These are phyloP conservation scores for Tuctoria greenei DNA, from an alignment of 176 grass and related monocot species.

Conservation along the genomic window DNA sequence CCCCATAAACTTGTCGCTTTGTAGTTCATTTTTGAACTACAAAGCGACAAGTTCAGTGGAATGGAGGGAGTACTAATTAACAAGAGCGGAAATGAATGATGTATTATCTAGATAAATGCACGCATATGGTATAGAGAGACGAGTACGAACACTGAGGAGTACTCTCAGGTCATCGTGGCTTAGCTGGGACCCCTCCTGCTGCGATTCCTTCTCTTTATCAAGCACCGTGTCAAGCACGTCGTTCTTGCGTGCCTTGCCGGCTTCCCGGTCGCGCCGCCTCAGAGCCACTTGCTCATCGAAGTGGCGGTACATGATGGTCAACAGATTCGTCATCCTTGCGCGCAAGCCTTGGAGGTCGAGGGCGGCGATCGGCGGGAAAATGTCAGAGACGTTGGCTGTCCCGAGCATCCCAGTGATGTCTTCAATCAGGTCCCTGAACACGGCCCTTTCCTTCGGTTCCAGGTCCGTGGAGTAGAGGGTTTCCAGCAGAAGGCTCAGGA, in stretches of 20 bases:
- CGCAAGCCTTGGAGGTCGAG: slow-evolving; percentile 44
- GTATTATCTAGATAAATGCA: too few species aligned
- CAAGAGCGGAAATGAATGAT: too few species aligned
- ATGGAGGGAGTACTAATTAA: too few species aligned
- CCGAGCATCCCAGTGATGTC: neutral
- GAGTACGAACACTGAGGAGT: neutral
- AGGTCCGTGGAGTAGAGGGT: slow-evolving; percentile 38
- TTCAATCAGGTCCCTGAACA: slow-evolving; percentile 16
- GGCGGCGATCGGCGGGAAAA: slow-evolving; percentile 37
- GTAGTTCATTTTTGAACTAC: too few species aligned
- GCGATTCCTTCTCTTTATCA: neutral
- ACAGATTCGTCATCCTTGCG: neutral
- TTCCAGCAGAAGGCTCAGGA: slow-evolving; percentile 18
- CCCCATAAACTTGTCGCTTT: too few species aligned
- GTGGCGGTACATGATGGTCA: neutral
- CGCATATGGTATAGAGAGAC: too few species aligned
- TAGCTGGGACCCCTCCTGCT: neutral
- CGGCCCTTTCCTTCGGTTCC: slow-evolving; percentile 6
- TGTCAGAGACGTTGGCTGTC: slow-evolving; percentile 42
- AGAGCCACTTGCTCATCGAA: slow-evolving; percentile 37
- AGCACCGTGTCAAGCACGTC: slow-evolving; percentile 41
- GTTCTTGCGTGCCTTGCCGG: slow-evolving; percentile 1
- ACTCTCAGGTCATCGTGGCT: neutral
- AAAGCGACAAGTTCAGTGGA: too few species aligned
- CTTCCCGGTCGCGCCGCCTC: neutral